Evolutionary conservation across 768 basidiomycete species (phyloP).

Genomic region (Kwoniella sp.): DNA sequence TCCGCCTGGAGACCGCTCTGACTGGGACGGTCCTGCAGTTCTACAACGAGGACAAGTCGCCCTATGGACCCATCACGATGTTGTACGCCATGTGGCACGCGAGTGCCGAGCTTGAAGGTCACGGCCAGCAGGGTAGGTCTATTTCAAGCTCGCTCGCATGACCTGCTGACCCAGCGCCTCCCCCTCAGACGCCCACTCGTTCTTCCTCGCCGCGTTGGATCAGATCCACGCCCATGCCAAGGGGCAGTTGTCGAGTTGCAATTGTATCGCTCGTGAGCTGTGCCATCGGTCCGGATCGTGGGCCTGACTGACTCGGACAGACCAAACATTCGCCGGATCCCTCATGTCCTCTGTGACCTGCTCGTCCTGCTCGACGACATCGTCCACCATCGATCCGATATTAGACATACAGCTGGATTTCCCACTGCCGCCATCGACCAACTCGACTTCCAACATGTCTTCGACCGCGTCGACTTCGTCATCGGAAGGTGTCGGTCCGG

Average conservation of each 20-base stretch:
- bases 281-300: background rate
- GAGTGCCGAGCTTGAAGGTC: conserved; percentile 76
- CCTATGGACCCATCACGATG: conserved; percentile 77
- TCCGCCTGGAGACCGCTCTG: background rate
- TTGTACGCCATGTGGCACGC: conserved; percentile 75
- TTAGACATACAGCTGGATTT: conserved; percentile 86
- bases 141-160: background rate
- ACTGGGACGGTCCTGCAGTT: conserved; percentile 45
- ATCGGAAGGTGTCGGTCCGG: conserved; percentile 51
- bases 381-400: conserved; percentile 78
- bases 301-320: conserved; percentile 20
- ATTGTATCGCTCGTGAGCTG: conserved; percentile 68
- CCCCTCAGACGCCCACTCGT: conserved; percentile 47
- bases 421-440: conserved; percentile 47
- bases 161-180: background rate
- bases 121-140: conserved; percentile 87
- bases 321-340: conserved; percentile 80
- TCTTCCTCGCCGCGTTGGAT: conserved; percentile 60
- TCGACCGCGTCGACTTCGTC: conserved; percentile 9
- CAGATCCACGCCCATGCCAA: conserved; percentile 77
- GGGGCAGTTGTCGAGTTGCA: conserved; percentile 75
- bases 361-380: conserved; percentile 73
- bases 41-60: conserved; percentile 55
- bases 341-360: conserved; percentile 87
- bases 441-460: background rate